Base-by-base conservation (phyloP, 108 stramenopile genomes). In the Cyclotella baltica region DNA sequence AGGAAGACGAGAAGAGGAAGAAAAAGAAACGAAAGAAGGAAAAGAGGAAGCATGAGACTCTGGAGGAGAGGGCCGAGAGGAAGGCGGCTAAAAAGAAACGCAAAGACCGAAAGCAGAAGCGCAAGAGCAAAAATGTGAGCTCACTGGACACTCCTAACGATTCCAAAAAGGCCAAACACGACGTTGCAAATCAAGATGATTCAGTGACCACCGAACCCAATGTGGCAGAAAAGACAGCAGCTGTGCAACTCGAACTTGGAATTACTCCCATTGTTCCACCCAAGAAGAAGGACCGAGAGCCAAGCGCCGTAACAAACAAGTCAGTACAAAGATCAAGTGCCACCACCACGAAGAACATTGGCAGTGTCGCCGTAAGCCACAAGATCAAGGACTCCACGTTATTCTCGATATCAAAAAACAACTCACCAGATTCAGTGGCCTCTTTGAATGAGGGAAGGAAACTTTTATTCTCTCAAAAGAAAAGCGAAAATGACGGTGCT, bases 341-440 rank as follows among this genome's bases (percentile, higher is more conserved):
- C 23, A 55, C 20, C 22, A 25, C 23, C 11, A 55, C 27, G 33
- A 62, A 36, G 16, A 43, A 11, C 5, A 65, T 23, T 15, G 38
- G 19, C 25, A 65, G 27, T 23, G 20, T 51, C 43, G 51, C 29
- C 34, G 51, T 10, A 31, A 51, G 50, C 18, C 27, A 68, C 2
- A 48, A 52, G 4, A 48, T 34, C 3, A 51, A 68, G 27, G 28
- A 68, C 11, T 68, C 67, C 6, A 51, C 62, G 19, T 38, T 25
- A 13, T 37, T 56, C 27, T 51, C 61, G 19, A 30, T 59, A n/a
- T 22, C 33, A 10, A 68, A 68, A 59, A 52, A 31, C 48, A 65
- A 63, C 19, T 78, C 70, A 46, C 78, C 78, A 15, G 72, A 73
- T 51, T 80, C 78, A n/a, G 58, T 80, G 61, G 72, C 59, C 38